These are phyloP conservation scores for Meripilus lineatus DNA, from an alignment of 1,284 basidiomycete genomes.

Conservation along the genomic window DNA sequence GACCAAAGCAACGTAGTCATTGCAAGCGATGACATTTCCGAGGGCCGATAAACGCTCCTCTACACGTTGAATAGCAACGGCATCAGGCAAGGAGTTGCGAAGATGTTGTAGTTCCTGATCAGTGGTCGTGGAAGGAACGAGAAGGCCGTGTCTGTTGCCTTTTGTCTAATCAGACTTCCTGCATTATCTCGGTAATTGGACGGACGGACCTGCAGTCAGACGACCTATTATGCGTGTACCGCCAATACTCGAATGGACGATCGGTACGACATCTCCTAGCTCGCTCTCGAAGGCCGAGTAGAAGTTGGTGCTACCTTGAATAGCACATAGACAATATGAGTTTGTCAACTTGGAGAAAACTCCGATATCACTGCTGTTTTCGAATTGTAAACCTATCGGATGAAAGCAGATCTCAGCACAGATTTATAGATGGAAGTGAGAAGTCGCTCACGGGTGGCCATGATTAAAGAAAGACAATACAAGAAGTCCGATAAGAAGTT, in stretches of 20 bases:
- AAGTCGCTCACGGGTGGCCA: conserved; percentile 60
- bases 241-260: conserved; percentile 95
- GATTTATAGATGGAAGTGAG: not conserved
- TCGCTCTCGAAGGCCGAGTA: conserved; percentile 97
- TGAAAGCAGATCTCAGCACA: conserved; percentile 5
- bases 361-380: conserved; percentile 96
- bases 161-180: too few species aligned
- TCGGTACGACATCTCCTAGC: conserved; percentile 90
- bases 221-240: conserved; percentile 95
- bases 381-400: conserved; percentile 86
- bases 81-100: conserved; percentile 92
- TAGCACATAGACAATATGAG: conserved; percentile 88
- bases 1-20: conserved; percentile 96
- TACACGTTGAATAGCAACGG: conserved; percentile 90
- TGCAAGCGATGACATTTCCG: conserved; percentile 98
- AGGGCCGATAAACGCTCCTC: conserved; percentile 96
- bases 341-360: conserved; percentile 96
- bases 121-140: conserved; percentile 93
- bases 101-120: conserved; percentile 99
- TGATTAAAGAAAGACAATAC: conserved; percentile 25
- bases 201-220: conserved; percentile 76
- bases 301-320: conserved; percentile 96
- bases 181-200: too few species aligned
- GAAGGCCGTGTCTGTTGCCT: conserved; percentile 94
- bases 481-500: not conserved